Evolutionary conservation across 1,284 basidiomycete species (phyloP).

Genomic region (Erythrobasidium hasegawianum): DNA sequence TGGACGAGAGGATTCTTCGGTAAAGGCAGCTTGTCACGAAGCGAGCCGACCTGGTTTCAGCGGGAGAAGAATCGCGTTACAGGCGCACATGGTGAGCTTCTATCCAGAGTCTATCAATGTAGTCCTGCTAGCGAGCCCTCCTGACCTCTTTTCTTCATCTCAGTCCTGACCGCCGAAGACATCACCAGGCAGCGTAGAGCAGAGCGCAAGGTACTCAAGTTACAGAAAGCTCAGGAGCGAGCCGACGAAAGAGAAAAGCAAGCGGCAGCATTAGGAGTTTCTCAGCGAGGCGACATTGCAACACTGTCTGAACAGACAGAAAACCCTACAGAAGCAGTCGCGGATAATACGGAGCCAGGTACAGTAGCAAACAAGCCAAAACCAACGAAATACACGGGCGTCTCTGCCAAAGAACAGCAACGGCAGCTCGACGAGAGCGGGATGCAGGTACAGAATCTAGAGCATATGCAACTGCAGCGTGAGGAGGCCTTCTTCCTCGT

Average conservation of each 20-base stretch:
- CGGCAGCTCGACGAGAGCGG: slow-evolving; percentile 14
- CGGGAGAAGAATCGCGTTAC: slow-evolving; percentile 62
- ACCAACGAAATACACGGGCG: background rate
- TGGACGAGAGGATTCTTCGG: slow-evolving; percentile 96
- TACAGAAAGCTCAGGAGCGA: slow-evolving; percentile 59
- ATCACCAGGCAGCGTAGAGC: slow-evolving; percentile 75
- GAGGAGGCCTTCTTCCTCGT: slow-evolving; percentile 87
- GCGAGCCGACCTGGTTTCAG: slow-evolving; percentile 84
- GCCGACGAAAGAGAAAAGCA: slow-evolving; percentile 66
- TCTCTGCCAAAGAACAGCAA: slow-evolving; percentile 6
- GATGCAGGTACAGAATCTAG: slow-evolving; percentile 62
- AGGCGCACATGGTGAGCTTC: slow-evolving; percentile 53
- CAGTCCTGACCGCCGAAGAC: slow-evolving; percentile 79
- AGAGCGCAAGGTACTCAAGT: slow-evolving; percentile 84
- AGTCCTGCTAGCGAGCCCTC: no score
- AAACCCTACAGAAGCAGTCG: slow-evolving; percentile 2
- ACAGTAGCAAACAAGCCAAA: background rate
- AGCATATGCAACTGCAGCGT: slow-evolving; percentile 86
- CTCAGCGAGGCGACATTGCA: background rate
- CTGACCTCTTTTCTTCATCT: no score
- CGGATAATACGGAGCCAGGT: background rate
- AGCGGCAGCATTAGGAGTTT: slow-evolving; percentile 43
- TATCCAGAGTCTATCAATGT: no score
- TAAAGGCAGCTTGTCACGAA: slow-evolving; percentile 86
- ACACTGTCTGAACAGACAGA: no score